These are phyloP conservation scores for Pyrus pyrifolia DNA, from an alignment of 306 rosid genomes.

Conservation along the genomic window DNA sequence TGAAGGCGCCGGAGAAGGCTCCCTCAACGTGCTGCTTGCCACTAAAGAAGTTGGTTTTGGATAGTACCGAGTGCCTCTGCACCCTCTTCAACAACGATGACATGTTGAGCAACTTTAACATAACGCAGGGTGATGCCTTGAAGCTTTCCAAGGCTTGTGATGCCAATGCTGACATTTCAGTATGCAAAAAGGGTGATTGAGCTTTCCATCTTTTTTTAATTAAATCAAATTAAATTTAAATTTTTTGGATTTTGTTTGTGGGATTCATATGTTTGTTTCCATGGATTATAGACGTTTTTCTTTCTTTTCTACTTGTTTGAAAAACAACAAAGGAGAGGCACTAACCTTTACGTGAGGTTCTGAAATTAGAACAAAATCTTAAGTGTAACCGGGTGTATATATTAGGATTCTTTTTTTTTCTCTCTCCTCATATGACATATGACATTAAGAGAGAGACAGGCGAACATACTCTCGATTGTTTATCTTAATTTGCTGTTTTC, in stretches of 20 bases:
- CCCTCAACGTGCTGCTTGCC: slow-evolving; percentile 38
- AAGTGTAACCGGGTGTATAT: neutral
- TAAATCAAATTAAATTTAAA: neutral
- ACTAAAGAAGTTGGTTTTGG: slow-evolving; percentile 18
- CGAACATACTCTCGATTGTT: neutral
- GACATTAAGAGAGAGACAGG: neutral
- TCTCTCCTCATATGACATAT: no score
- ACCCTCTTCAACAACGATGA: slow-evolving; percentile 15
- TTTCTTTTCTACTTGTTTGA: neutral
- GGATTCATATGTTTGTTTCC: neutral
- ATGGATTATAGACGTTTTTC: neutral
- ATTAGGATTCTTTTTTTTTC: no score
- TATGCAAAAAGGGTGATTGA: slow-evolving; percentile 35
- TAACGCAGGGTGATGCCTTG: slow-evolving; percentile 31
- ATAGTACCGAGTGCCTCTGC: slow-evolving; percentile 37
- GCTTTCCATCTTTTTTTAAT: neutral
- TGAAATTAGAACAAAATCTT: neutral
- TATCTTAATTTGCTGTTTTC: neutral
- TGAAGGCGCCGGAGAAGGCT: slow-evolving; percentile 17
- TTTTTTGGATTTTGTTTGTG: neutral
- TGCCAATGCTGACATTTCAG: slow-evolving; percentile 14
- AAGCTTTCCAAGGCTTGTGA: slow-evolving; percentile 52
- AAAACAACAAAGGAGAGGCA: neutral
- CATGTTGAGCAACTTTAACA: slow-evolving; percentile 4
- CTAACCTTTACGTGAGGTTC: neutral